These are phyloP conservation scores for Calonectria crousiana DNA, from an alignment of 2,329 filamentous ascomycete genomes.

Conservation along the genomic window DNA sequence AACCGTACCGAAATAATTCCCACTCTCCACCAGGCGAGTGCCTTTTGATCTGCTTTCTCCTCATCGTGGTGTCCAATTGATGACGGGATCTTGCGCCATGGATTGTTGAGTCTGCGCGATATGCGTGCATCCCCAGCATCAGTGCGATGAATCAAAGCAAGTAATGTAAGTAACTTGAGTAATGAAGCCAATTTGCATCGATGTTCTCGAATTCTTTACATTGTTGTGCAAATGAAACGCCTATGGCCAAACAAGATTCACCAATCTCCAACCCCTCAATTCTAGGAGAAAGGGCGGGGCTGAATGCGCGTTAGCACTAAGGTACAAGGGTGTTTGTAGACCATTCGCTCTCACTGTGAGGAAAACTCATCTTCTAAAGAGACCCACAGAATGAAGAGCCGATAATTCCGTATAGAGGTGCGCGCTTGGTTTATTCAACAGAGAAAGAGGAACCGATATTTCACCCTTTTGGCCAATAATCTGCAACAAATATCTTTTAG, in stretches of 20 bases:
- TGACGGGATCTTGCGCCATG: neutral
- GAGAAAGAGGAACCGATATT: neutral
- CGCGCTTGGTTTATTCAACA: neutral
- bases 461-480: neutral
- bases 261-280: neutral
- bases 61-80: neutral
- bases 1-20: neutral
- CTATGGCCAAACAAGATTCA: neutral
- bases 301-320: neutral
- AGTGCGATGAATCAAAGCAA: neutral
- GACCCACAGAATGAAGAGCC: neutral
- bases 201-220: neutral
- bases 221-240: neutral
- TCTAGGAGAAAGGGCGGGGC: neutral
- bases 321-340: neutral
- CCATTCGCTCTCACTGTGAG: neutral
- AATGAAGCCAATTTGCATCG: neutral
- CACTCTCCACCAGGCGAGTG: neutral
- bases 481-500: neutral
- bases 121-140: neutral
- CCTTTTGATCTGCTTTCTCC: neutral
- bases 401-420: neutral
- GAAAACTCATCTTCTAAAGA: neutral
- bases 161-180: no score
- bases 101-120: neutral